Conservation (phyloP, 345 rosid genomes). For the Populus deltoides region DNA sequence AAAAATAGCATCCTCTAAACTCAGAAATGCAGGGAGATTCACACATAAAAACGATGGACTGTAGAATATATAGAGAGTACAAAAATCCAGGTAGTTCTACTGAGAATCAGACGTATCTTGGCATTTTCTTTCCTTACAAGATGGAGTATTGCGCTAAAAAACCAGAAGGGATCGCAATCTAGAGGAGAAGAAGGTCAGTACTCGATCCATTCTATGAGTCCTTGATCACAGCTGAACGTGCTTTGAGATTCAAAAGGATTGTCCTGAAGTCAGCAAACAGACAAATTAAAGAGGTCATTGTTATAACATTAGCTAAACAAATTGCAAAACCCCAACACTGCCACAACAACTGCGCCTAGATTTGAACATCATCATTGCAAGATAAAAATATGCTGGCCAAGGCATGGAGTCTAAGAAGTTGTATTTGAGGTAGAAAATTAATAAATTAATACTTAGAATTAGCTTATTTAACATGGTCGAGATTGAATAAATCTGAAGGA, state of each 20-base stretch:
- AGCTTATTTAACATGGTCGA: too few relatives aligned
- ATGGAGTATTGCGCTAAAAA: background rate
- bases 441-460: too few relatives aligned
- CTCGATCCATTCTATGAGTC: constrained; percentile 33
- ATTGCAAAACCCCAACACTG: too few relatives aligned
- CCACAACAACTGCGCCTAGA: too few relatives aligned
- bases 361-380: too few relatives aligned
- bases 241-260: constrained; percentile 80
- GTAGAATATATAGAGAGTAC: too few relatives aligned
- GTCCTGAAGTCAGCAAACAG: constrained; percentile 43
- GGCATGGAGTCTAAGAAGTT: background rate
- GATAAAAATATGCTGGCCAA: background rate
- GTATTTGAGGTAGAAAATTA: too few relatives aligned
- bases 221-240: constrained; percentile 61
- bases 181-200: background rate
- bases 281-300: background rate
- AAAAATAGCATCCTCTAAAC: too few relatives aligned
- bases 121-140: background rate
- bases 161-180: background rate
- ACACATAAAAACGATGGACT: too few relatives aligned
- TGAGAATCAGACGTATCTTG: too few relatives aligned
- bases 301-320: background rate
- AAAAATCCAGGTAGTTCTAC: too few relatives aligned
- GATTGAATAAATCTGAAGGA: background rate
- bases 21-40: too few relatives aligned